Percentiles rank a stretch among this genome's conserved stretches.
phyloP scores from a whole-genome alignment of 805 yeast species.

The Teunomyces atbi region DNA sequence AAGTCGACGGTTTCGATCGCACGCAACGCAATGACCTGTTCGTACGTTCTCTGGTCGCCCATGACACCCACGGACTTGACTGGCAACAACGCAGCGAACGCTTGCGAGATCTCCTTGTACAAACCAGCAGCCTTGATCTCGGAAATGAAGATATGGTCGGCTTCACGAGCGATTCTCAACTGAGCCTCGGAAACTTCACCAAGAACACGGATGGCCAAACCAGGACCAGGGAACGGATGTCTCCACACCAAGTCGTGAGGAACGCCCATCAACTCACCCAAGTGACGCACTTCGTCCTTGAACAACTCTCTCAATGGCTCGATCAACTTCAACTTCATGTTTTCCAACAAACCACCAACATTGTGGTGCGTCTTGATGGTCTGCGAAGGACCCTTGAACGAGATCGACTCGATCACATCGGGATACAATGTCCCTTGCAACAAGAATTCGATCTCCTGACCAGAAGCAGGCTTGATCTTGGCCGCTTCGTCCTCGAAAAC shows the following conservation, averaged over 20 bases:
- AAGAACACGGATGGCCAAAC: conserved; percentile 95
- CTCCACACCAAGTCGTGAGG: conserved; percentile 98
- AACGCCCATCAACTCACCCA: conserved; percentile 92
- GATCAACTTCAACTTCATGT: conserved; percentile 96
- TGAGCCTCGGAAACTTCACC: conserved; percentile 95
- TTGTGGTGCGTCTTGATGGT: conserved; percentile 99
- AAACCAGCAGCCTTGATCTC: conserved; percentile 93
- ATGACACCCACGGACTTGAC: conserved; percentile 98
- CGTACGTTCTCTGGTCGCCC: conserved; percentile 99
- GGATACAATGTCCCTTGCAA: conserved; percentile 98
- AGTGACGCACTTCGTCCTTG: conserved; percentile 97
- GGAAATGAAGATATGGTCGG: conserved; percentile 93
- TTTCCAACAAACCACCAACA: conserved; percentile 96
- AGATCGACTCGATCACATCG: conserved; percentile 96
- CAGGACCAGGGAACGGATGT: conserved; percentile 99
- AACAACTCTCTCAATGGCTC: conserved; percentile 98
- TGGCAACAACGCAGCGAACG: conserved; percentile 94
- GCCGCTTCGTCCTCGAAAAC: conserved; percentile 97
- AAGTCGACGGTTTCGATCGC: conserved; percentile 97
- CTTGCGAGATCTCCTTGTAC: conserved; percentile 92
- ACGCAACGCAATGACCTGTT: conserved; percentile 97
- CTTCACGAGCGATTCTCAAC: conserved; percentile 95
- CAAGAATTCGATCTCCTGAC: conserved; percentile 86
- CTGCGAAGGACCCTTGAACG: conserved; percentile 99
- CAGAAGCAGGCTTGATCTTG: conserved; percentile 83